Percentiles rank a stretch among this genome's conserved stretches.
phyloP scores from a whole-genome alignment of 2,329 filamentous ascomycete genomes.

The Biscogniauxia mediterranea region DNA sequence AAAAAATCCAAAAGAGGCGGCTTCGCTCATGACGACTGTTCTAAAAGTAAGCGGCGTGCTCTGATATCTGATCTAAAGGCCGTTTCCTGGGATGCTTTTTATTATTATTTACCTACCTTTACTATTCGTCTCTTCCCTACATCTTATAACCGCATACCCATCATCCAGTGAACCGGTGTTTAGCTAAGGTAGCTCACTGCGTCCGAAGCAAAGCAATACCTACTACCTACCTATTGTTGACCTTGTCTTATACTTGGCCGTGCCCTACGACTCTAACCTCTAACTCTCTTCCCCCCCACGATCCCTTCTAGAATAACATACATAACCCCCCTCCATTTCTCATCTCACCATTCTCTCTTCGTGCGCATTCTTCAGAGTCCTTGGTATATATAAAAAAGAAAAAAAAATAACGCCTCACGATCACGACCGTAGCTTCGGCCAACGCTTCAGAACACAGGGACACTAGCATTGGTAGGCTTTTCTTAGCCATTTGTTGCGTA shows the following conservation, averaged over 20 bases:
- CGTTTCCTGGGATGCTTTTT: conserved; percentile 6
- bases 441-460: conserved; percentile 31
- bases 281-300: not conserved
- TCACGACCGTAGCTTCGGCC: conserved; percentile 33
- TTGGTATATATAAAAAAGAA: no score
- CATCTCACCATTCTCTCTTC: conserved; percentile 4
- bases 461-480: conserved; percentile 34
- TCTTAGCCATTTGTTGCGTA: conserved; percentile 38
- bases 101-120: conserved; percentile 13
- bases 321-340: not conserved
- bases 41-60: conserved; percentile 5
- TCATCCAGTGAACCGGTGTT: conserved; percentile 16
- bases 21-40: conserved; percentile 14
- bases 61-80: conserved; percentile 10
- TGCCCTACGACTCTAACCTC: not conserved
- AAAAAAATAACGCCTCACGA: conserved; percentile 12
- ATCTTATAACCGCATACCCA: conserved; percentile 12
- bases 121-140: conserved; percentile 15
- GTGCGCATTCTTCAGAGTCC: conserved; percentile 20
- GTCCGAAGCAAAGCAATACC: conserved; percentile 11
- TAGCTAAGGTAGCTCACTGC: conserved; percentile 18
- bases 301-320: not conserved
- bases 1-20: conserved; percentile 20
- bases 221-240: conserved; percentile 12
- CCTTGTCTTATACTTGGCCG: conserved; percentile 7